Base-by-base conservation (phyloP, 176 grass and related monocot species). In the Dactylis glomerata region DNA sequence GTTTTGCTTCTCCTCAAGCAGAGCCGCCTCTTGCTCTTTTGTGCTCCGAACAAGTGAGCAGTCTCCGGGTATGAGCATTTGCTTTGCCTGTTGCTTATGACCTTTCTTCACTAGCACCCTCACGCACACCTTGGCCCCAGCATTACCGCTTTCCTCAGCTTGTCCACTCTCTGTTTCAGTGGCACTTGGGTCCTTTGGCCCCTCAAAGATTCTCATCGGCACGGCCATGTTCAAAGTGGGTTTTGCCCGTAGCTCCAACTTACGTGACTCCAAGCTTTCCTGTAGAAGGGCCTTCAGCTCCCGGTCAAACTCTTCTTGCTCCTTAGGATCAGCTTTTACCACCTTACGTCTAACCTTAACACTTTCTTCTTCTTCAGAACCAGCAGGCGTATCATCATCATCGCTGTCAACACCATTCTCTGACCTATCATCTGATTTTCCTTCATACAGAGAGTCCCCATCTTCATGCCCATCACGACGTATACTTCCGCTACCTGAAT, bases 31-130 rank as follows among this genome's bases (percentile, higher is more conserved):
- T 51, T 89, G 86, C 70, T 98, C 89, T 77, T 90, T 92, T 20
- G 90, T 91, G 68, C 68, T 89, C 62, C 95, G 89, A 58, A 84
- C 91, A 20, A 98, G 77, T 30, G 85, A 87, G 77, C 89, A 90
- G 40, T 95, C 83, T 11, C 52, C 82, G 1, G 91, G 96, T 59
- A 98, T 86, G 38, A 86, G 75, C 93, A 98, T 98, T 81, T 98
- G 89, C 81, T 89, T 98, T 0, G 72, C 90, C 79, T 95, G 89
- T 47, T 93, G 93, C 81, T 92, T 95, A 44, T 90, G 85, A 14
- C 96, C 93, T 83, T 87, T 90, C 87, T 98, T 98, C 87, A 95
- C 81, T 26, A 95, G 84, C 50, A 95, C 91, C 76, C 93, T 93
- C 32, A 95, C 89, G 62, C 80, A 81, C 7, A 95, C 89, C 67